Conservation (phyloP, 2,329 filamentous ascomycete species). For the Didymella sp. region DNA sequence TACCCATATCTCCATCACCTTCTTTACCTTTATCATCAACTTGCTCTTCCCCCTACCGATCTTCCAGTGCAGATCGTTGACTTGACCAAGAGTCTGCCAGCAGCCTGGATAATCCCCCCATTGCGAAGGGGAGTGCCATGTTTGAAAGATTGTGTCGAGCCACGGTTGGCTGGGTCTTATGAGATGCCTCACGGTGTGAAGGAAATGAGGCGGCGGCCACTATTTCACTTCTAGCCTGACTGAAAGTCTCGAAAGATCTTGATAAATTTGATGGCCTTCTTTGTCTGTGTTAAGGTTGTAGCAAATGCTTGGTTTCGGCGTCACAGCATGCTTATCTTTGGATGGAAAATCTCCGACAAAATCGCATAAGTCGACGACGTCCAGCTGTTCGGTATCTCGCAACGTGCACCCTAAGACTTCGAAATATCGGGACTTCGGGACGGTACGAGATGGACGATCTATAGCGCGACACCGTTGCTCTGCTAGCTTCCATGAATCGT, state of each 20-base stretch:
- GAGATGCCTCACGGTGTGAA: background rate
- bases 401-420: background rate
- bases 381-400: background rate
- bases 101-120: background rate
- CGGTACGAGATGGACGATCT: background rate
- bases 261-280: no score
- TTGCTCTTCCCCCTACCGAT: no score
- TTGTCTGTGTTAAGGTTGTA: no score
- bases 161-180: background rate
- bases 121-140: background rate
- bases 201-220: no score
- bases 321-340: background rate
- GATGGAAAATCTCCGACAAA: background rate
- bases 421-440: background rate
- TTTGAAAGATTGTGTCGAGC: background rate
- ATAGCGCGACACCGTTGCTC: background rate
- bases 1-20: no score
- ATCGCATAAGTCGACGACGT: background rate
- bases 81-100: background rate
- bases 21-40: background rate
- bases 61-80: background rate
- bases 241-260: no score
- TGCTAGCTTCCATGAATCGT: background rate
- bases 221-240: background rate
- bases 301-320: background rate